A percentile compares a stretch with the other conserved stretches of the same genome.
These are phyloP conservation scores for Saccharomycopsis babjevae DNA, from an alignment of 805 yeast genomes.

Conservation along the genomic window DNA sequence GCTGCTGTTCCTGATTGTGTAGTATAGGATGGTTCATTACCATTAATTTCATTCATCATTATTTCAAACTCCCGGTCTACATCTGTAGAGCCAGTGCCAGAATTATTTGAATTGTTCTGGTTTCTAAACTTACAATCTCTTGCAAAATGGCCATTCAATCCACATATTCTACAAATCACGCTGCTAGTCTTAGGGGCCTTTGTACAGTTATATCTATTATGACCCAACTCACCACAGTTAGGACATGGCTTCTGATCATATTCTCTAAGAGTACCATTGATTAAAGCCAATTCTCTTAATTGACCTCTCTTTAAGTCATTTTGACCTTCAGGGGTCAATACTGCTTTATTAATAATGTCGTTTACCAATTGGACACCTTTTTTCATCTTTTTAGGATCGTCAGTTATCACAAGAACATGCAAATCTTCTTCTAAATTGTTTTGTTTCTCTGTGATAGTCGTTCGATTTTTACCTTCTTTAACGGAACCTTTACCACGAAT, in stretches of 20 bases:
- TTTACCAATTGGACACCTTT: conserved; percentile 68
- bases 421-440: conserved; percentile 67
- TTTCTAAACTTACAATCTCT: conserved; percentile 60
- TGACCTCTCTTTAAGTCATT: conserved; percentile 88
- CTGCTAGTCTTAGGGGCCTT: conserved; percentile 37
- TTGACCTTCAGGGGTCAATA: conserved; percentile 84
- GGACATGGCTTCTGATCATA: conserved; percentile 57
- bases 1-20: background rate
- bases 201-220: conserved; percentile 48
- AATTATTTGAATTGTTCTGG: conserved; percentile 13
- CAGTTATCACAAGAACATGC: conserved; percentile 82
- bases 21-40: conserved; percentile 15
- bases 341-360: conserved; percentile 71
- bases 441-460: conserved; percentile 37
- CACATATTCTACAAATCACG: conserved; percentile 70
- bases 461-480: conserved; percentile 70
- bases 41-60: conserved; percentile 40
- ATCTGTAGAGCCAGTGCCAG: conserved; percentile 9
- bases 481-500: conserved; percentile 95
- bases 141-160: conserved; percentile 76
- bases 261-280: conserved; percentile 90
- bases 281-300: conserved; percentile 79
- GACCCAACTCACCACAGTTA: conserved; percentile 58
- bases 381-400: conserved; percentile 63
- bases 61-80: conserved; percentile 42